Conservation (phyloP, 2,329 filamentous ascomycete species). For the Penicillium glabrum region DNA sequence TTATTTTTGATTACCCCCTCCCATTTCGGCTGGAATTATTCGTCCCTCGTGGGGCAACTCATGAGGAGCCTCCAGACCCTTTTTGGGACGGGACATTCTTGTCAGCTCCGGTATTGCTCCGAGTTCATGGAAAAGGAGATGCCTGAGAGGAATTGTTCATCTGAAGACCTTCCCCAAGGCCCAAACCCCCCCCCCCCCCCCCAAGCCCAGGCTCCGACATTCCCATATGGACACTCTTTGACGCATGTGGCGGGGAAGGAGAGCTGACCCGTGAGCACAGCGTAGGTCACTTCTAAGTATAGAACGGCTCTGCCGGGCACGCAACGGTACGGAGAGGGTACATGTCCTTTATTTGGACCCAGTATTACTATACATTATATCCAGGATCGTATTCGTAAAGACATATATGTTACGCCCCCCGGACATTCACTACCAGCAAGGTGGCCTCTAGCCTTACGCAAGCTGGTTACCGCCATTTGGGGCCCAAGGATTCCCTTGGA, state of each 20-base stretch:
- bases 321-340: slow-evolving; percentile 2
- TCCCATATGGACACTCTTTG: neutral
- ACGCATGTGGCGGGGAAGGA: slow-evolving; percentile 10
- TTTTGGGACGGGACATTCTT: neutral
- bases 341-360: neutral
- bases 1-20: neutral
- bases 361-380: too few relatives aligned
- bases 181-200: too few relatives aligned
- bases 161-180: neutral
- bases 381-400: neutral
- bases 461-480: slow-evolving; percentile 7
- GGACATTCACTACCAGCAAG: neutral
- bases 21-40: neutral
- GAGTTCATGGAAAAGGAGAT: neutral
- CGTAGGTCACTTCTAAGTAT: slow-evolving; percentile 19
- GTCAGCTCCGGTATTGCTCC: neutral
- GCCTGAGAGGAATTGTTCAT: neutral
- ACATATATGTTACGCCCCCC: slow-evolving; percentile 1
- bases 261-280: neutral
- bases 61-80: neutral
- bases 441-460: slow-evolving; percentile 1
- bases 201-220: neutral
- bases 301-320: slow-evolving; percentile 3
- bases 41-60: neutral
- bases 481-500: neutral